Conservation (phyloP, 2,329 filamentous ascomycete genomes). For the Pyrenophora tritici-repentis region DNA sequence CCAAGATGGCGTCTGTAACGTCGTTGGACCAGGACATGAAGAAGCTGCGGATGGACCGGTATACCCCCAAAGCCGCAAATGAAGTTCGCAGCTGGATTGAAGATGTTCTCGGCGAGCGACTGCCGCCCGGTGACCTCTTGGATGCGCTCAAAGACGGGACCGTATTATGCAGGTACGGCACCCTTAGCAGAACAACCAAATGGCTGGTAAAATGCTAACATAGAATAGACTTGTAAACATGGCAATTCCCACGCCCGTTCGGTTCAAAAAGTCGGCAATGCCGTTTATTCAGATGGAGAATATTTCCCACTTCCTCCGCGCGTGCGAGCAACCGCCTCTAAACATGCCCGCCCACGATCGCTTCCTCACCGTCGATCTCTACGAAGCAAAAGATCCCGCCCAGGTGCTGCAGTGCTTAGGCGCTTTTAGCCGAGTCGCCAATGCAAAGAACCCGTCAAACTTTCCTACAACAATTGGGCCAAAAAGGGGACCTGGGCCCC, state of each 20-base stretch:
- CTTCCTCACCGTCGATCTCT: constrained; percentile 96
- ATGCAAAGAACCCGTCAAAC: constrained; percentile 70
- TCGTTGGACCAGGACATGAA: constrained; percentile 95
- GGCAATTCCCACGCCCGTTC: constrained; percentile 75
- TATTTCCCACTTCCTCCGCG: constrained; percentile 91
- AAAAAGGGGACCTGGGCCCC: constrained; percentile 58
- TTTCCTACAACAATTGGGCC: constrained; percentile 80
- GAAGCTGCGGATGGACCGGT: constrained; percentile 88
- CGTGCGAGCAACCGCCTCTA: constrained; percentile 82
- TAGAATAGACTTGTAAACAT: constrained; percentile 77
- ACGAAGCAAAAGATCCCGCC: constrained; percentile 91
- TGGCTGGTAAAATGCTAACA: background rate
- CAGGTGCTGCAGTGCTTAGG: constrained; percentile 92
- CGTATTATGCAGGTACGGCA: constrained; percentile 81
- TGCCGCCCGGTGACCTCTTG: constrained; percentile 77
- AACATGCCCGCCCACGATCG: constrained; percentile 91
- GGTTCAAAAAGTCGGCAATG: constrained; percentile 91
- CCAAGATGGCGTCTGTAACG: constrained; percentile 84
- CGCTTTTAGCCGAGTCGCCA: constrained; percentile 87
- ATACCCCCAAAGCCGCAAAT: constrained; percentile 86
- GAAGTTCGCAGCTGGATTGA: constrained; percentile 89
- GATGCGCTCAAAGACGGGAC: constrained; percentile 89
- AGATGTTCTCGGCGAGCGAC: constrained; percentile 71
- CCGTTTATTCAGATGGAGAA: constrained; percentile 99
- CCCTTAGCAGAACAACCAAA: background rate